Percentiles rank a stretch among this genome's conserved stretches.
Conservation (phyloP, 108 stramenopile species). For the Cyclotella atomus region DNA sequence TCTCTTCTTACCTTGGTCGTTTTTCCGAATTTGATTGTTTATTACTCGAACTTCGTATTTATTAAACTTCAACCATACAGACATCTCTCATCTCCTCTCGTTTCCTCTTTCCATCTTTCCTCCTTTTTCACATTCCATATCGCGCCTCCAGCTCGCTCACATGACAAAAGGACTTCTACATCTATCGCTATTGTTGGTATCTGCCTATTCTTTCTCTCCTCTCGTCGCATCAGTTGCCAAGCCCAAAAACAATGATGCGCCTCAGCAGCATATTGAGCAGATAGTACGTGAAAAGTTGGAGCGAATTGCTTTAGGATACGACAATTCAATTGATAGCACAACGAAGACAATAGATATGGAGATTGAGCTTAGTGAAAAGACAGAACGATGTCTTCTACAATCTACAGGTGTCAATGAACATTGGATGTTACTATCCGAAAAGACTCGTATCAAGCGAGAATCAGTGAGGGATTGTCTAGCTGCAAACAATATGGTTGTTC, state of each 20-base stretch:
- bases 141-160: neutral
- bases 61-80: too few species aligned
- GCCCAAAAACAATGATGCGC: neutral
- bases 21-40: neutral
- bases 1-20: neutral
- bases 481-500: conserved; percentile 12
- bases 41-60: neutral
- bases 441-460: neutral
- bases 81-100: too few species aligned
- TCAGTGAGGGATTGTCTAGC: conserved; percentile 10
- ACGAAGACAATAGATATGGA: conserved; percentile 15
- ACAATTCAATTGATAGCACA: conserved; percentile 4
- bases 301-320: conserved; percentile 14
- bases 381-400: conserved; percentile 17
- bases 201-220: neutral
- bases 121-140: too few species aligned
- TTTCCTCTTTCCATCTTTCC: too few species aligned
- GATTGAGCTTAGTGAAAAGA: conserved; percentile 16
- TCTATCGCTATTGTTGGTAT: neutral
- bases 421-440: conserved; percentile 9
- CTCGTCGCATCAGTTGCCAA: neutral
- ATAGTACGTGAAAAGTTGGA: conserved; percentile 8
- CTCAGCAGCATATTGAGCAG: conserved; percentile 4
- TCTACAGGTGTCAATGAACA: neutral
- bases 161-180: neutral